Evolutionary conservation across 257 asterid species (phyloP).

Genomic region (Solanum neorickii): DNA sequence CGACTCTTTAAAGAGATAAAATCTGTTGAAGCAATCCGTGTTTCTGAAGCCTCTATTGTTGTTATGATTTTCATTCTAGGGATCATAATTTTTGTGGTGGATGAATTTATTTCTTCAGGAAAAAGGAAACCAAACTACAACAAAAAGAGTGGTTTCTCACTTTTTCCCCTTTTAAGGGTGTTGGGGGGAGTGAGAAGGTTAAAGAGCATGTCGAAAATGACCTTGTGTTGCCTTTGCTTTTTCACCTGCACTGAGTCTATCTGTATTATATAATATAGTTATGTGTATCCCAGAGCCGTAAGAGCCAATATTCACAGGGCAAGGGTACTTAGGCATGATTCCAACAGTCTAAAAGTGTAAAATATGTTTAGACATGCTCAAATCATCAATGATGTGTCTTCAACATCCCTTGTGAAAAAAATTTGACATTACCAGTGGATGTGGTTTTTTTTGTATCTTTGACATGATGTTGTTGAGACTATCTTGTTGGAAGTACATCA

Average conservation of each 20-base stretch:
- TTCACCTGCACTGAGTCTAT: neutral
- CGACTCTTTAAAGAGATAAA: neutral
- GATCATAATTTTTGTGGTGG: neutral
- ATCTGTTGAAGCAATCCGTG: neutral
- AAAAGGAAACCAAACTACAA: neutral
- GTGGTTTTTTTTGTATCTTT: neutral
- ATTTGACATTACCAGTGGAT: neutral
- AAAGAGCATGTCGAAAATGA: neutral
- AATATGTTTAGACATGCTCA: neutral
- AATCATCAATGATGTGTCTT: neutral
- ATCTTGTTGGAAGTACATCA: neutral
- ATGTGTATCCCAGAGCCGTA: neutral
- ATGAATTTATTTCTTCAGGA: neutral
- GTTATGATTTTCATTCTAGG: neutral
- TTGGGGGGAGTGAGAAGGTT: neutral
- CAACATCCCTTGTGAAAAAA: neutral
- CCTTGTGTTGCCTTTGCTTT: neutral
- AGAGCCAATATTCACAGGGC: neutral
- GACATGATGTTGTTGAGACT: constrained; percentile 12
- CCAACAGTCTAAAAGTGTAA: neutral
- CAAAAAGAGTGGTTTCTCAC: neutral
- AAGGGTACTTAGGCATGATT: neutral
- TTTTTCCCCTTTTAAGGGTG: neutral
- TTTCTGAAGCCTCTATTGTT: neutral
- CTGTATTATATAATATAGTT: neutral